Percentiles rank a stretch among this genome's conserved stretches.
Conservation (phyloP, 768 basidiomycete genomes). For the Lanmaoa pseudosensibilis region DNA sequence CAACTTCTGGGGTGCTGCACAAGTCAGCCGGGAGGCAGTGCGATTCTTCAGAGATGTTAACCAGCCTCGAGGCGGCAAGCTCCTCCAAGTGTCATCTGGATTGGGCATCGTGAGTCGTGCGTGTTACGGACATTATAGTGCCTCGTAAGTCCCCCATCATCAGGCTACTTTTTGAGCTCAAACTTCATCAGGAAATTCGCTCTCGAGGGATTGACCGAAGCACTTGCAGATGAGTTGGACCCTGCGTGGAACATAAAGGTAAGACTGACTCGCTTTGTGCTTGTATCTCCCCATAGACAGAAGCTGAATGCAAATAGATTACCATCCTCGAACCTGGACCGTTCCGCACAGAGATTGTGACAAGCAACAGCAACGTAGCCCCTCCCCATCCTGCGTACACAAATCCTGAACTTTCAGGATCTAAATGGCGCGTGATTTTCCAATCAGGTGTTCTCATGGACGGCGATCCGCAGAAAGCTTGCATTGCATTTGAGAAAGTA, state of each 20-base stretch:
- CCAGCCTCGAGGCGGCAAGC: slow-evolving; percentile 33
- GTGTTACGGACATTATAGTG: slow-evolving; percentile 24
- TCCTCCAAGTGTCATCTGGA: slow-evolving; percentile 37
- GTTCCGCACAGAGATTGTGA: slow-evolving; percentile 7
- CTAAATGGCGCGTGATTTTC: slow-evolving; percentile 3
- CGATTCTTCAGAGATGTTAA: slow-evolving; percentile 39
- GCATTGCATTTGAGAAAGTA: slow-evolving; percentile 19
- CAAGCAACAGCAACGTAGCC: neutral
- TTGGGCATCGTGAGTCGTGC: slow-evolving; percentile 16
- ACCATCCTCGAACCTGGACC: slow-evolving; percentile 25
- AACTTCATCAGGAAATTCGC: slow-evolving; percentile 19
- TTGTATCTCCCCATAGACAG: neutral
- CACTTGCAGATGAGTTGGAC: slow-evolving; percentile 8
- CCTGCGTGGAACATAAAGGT: slow-evolving; percentile 26
- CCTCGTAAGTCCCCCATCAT: slow-evolving; percentile 26
- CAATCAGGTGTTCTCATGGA: neutral
- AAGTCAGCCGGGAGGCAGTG: slow-evolving; percentile 35
- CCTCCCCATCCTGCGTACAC: slow-evolving; percentile 20
- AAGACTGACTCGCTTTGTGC: neutral
- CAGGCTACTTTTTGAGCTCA: neutral
- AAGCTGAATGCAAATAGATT: slow-evolving; percentile 8
- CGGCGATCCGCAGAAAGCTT: slow-evolving; percentile 25
- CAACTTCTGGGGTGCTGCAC: slow-evolving; percentile 34
- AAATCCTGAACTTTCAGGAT: slow-evolving; percentile 5
- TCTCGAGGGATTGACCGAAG: slow-evolving; percentile 31